phyloP scores from a whole-genome alignment of 352 stramenopile species.

The Pythium periplocum region DNA sequence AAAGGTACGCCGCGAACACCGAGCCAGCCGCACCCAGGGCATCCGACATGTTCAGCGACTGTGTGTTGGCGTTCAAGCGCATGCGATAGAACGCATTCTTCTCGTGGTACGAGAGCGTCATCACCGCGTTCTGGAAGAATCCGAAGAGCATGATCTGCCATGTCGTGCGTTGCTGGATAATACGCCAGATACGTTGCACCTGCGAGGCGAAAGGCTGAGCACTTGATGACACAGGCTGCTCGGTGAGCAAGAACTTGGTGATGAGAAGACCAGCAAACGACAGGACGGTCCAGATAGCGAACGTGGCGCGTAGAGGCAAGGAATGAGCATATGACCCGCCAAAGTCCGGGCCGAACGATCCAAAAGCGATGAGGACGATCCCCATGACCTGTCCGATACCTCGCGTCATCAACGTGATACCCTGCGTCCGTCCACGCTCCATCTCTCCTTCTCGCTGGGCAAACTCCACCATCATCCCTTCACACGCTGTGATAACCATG shows the following conservation, averaged over 20 bases:
- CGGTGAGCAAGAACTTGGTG: slow-evolving; percentile 14
- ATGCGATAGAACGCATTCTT: background rate
- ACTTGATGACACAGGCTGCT: slow-evolving; percentile 12
- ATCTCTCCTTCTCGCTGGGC: slow-evolving; percentile 22
- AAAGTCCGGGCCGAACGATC: slow-evolving; percentile 15
- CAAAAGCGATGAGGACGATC: slow-evolving; percentile 6
- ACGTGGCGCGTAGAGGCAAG: slow-evolving; percentile 15
- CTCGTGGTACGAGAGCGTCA: too few species aligned
- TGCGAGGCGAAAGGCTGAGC: slow-evolving; percentile 14
- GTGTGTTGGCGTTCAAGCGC: slow-evolving; percentile 11
- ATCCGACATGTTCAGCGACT: slow-evolving; percentile 9
- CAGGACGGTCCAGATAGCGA: slow-evolving; percentile 7
- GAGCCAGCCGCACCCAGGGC: slow-evolving; percentile 1
- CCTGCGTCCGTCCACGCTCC: slow-evolving; percentile 19
- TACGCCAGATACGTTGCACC: slow-evolving; percentile 16
- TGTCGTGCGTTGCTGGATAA: slow-evolving; percentile 20
- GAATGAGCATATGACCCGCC: slow-evolving; percentile 15
- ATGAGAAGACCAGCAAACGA: slow-evolving; percentile 9
- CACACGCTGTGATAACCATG: slow-evolving; percentile 15
- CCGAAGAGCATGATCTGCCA: slow-evolving; percentile 17
- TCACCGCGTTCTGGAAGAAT: slow-evolving; percentile 12
- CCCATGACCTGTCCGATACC: slow-evolving; percentile 17
- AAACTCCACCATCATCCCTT: slow-evolving; percentile 27
- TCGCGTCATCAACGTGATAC: slow-evolving; percentile 14
- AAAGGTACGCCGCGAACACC: too few species aligned